Conservation (phyloP, 768 basidiomycete genomes). For the Tubosaeta sp. region DNA sequence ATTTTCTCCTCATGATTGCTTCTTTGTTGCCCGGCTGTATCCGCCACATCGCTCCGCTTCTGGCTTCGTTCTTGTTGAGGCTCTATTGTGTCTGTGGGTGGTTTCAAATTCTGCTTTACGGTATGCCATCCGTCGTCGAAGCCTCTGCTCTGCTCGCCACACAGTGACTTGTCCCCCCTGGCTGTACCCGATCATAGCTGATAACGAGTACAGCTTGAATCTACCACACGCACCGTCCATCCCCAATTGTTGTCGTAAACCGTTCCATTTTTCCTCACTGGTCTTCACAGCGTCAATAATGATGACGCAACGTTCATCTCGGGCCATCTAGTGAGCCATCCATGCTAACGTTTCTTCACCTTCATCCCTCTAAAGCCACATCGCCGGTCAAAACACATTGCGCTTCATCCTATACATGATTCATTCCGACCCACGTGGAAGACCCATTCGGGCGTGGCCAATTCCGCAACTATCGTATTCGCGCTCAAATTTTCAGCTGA, state of each 20-base stretch:
- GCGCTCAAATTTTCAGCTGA: neutral
- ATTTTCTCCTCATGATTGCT: neutral
- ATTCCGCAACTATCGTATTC: neutral
- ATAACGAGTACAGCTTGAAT: constrained; percentile 9
- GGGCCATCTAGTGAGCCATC: neutral
- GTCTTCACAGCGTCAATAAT: constrained; percentile 11
- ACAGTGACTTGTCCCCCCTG: neutral
- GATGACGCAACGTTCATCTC: constrained; percentile 9
- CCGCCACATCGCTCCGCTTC: constrained; percentile 1
- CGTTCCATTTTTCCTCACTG: constrained; percentile 3
- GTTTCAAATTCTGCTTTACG: constrained; percentile 7
- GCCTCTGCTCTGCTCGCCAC: neutral
- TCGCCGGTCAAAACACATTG: constrained; percentile 7
- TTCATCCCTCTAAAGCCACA: constrained; percentile 11
- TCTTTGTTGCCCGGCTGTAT: constrained; percentile 3
- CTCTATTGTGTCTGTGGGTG: constrained; percentile 2
- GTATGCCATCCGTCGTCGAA: neutral
- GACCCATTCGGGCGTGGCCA: neutral
- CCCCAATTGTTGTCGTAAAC: constrained; percentile 20
- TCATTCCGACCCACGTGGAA: constrained; percentile 7
- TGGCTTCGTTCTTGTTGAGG: neutral
- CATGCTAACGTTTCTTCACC: neutral
- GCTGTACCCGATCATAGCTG: neutral
- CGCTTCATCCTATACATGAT: neutral
- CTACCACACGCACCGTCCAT: constrained; percentile 10